Percentiles rank a stretch among this genome's conserved stretches.
Evolutionary conservation across 1,284 basidiomycete genomes (phyloP).

Genomic region (Dichomitus squalens): DNA sequence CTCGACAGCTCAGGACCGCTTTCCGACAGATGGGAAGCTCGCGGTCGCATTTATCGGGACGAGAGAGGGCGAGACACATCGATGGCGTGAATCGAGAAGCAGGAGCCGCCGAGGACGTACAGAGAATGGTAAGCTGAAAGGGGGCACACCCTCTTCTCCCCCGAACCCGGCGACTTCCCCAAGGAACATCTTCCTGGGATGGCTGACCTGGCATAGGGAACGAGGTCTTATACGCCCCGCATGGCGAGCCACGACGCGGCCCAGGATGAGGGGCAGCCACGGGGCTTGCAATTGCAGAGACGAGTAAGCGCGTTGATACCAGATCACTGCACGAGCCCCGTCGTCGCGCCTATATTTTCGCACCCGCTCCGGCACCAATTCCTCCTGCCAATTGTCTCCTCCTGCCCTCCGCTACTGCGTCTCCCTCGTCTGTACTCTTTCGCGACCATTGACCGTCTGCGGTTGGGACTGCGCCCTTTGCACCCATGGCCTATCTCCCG

Average conservation of each 20-base stretch:
- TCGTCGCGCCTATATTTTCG: constrained; percentile 24
- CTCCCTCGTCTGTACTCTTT: not conserved
- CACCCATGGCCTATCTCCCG: constrained; percentile 25
- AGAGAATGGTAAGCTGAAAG: constrained; percentile 13
- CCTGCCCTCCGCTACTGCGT: not conserved
- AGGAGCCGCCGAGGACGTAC: not conserved
- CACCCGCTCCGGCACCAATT: constrained; percentile 10
- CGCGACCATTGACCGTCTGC: constrained; percentile 4
- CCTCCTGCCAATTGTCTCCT: constrained; percentile 16
- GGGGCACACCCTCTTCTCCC: not conserved
- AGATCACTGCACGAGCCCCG: constrained; percentile 19
- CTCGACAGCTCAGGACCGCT: constrained; percentile 8
- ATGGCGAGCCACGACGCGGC: not conserved
- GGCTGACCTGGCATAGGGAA: constrained; percentile 9
- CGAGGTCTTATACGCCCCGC: constrained; percentile 1
- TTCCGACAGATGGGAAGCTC: constrained; percentile 1
- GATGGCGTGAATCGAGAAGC: constrained; percentile 20
- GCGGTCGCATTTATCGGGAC: not conserved
- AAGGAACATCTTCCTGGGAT: constrained; percentile 21
- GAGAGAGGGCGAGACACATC: constrained; percentile 9
- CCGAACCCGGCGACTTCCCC: not conserved
- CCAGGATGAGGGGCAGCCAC: not conserved
- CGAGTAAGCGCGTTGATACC: constrained; percentile 18
- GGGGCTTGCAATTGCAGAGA: constrained; percentile 3
- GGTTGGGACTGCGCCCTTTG: constrained; percentile 10